Percentiles rank a stretch among this genome's conserved stretches.
phyloP scores from a whole-genome alignment of 2,329 filamentous ascomycete species.

The Epichloe brachyelytri region DNA sequence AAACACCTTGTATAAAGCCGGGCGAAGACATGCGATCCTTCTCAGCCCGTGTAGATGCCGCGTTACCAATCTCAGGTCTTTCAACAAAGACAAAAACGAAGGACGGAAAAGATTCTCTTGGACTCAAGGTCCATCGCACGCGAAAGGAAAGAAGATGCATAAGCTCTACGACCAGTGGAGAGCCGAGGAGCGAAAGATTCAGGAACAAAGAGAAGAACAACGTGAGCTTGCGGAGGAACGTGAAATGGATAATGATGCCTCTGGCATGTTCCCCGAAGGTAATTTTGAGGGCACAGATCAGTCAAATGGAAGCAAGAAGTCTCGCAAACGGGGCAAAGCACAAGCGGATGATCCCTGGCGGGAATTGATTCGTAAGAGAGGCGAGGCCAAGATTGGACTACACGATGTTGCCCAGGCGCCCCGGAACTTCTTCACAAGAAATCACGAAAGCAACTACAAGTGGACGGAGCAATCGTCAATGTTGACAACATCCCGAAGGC shows the following conservation, averaged over 20 bases:
- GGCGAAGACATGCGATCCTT: constrained; percentile 79
- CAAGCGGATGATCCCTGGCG: constrained; percentile 66
- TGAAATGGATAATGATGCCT: constrained; percentile 47
- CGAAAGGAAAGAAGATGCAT: constrained; percentile 76
- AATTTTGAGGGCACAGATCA: constrained; percentile 32
- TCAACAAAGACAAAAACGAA: constrained; percentile 44
- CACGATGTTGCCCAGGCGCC: constrained; percentile 60
- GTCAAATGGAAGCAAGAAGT: constrained; percentile 13
- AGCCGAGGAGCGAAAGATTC: constrained; percentile 50
- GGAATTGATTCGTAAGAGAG: constrained; percentile 53
- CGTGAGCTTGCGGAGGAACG: constrained; percentile 49
- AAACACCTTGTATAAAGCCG: constrained; percentile 59
- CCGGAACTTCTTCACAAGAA: constrained; percentile 55
- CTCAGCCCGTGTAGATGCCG: constrained; percentile 67
- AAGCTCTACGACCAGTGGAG: constrained; percentile 69
- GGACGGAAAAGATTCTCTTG: constrained; percentile 48
- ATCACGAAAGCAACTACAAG: constrained; percentile 19
- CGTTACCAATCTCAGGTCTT: constrained; percentile 63
- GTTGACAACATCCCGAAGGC: constrained; percentile 25
- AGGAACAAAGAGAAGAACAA: constrained; percentile 53
- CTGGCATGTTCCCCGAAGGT: constrained; percentile 22
- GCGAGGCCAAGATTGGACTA: constrained; percentile 37
- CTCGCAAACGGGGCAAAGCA: constrained; percentile 27
- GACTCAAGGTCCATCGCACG: constrained; percentile 57
- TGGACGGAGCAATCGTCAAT: constrained; percentile 21